Base-by-base conservation (phyloP, 2,329 filamentous ascomycete genomes). In the Phoma sp. region DNA sequence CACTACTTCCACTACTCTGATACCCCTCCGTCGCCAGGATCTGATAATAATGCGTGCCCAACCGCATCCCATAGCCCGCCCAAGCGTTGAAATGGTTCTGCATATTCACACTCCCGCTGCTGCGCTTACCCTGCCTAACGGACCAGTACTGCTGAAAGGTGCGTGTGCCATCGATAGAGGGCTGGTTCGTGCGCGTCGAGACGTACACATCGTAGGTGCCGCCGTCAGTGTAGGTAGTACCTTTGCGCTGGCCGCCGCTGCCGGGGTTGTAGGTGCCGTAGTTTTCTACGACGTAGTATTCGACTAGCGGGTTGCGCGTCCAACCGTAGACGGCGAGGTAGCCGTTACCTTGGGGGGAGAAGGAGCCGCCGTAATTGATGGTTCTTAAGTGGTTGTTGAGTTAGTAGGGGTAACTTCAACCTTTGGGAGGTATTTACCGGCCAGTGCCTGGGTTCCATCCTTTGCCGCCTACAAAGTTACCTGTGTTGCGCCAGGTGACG, bases 201-300 rank as follows among this genome's bases (percentile, higher is more conserved):
- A 73, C 69, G 65, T 76, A 82, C 36, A 85, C 74, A 50, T 82
- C 76, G 69, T 85, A 86, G 1, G 75, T 79, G 10, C 78, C 77
- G 40, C 82, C 83, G 31, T 84, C 83, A 21, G 71, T 75, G 9
- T 75, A 78, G 57, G 85, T 77, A 45, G 77, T 79, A 19, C 82
- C 83, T 58, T 80, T 80, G 49, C 73, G 66, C 4, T 76, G 77
- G 33, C 65, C 40, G 19, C 74, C 78, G 58, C 78, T 76, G 60
- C 75, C 74, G 6, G 80, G 80, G 24, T 76, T 78, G 55, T 78
- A 76, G 52, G 76, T 74, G 39, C 79, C 81, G 61, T 78, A 81
- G 9, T 74, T 73, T 57, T 85, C 83, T 58, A 85, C 76, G 55
- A 85, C 78, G 71, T 85, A 85, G 75, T 84, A 85, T 60, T 85